These are phyloP conservation scores for Lipomyces yarrowii DNA, from an alignment of 1,139 yeast species.

Conservation along the genomic window DNA sequence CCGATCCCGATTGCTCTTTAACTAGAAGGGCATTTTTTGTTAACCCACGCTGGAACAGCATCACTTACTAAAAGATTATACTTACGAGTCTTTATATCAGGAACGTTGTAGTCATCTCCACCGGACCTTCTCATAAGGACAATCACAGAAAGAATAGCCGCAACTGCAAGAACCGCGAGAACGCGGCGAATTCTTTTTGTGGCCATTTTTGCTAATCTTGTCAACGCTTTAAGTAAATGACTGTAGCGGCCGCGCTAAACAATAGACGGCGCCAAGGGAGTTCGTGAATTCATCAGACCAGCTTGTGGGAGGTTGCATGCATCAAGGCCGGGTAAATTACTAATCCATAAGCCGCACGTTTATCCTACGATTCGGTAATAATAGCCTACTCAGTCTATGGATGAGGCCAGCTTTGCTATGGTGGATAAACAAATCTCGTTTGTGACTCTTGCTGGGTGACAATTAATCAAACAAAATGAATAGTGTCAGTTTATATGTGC, in stretches of 20 bases:
- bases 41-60: neutral
- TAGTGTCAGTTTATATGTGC: neutral
- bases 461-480: neutral
- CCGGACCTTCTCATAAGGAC: neutral
- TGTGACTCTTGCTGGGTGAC: neutral
- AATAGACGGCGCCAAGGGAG: no score
- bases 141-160: neutral
- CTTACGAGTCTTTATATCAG: conserved; percentile 19
- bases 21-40: neutral
- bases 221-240: neutral
- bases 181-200: neutral
- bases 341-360: neutral
- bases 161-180: neutral
- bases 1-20: neutral
- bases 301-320: no score
- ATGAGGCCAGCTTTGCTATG: neutral
- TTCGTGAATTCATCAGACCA: no score
- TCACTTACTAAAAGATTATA: neutral
- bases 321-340: neutral
- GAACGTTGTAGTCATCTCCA: conserved; percentile 19
- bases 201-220: neutral
- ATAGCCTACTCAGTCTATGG: neutral
- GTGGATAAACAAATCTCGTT: neutral
- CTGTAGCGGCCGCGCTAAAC: no score
- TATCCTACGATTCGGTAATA: no score